Evolutionary conservation across 768 basidiomycete species (phyloP).

Genomic region (Suillus spraguei): DNA sequence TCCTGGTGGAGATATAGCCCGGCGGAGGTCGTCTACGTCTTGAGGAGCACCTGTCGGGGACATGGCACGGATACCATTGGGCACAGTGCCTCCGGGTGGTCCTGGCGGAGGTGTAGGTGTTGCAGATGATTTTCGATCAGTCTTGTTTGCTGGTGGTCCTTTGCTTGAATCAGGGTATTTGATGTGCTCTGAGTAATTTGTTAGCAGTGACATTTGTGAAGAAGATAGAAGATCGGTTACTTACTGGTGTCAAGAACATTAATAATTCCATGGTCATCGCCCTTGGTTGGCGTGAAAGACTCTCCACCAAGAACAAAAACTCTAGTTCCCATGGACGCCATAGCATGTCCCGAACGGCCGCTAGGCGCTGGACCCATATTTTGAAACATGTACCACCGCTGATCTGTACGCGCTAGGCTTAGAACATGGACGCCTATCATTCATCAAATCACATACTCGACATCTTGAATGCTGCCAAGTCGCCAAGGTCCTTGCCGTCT

Average conservation of each 20-base stretch:
- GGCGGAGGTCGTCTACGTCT: slow-evolving; percentile 61
- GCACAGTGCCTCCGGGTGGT: slow-evolving; percentile 30
- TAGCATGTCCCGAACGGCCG: slow-evolving; percentile 95
- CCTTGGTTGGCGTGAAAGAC: slow-evolving; percentile 69
- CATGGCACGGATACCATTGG: slow-evolving; percentile 55
- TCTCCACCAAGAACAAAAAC: slow-evolving; percentile 97
- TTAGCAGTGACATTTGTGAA: slow-evolving; percentile 10
- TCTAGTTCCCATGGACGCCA: slow-evolving; percentile 88
- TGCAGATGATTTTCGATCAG: slow-evolving; percentile 51
- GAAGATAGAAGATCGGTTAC: slow-evolving; percentile 34
- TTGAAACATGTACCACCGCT: slow-evolving; percentile 99
- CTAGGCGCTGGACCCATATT: slow-evolving; percentile 98
- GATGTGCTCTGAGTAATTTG: slow-evolving; percentile 68
- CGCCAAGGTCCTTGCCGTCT: slow-evolving; percentile 93
- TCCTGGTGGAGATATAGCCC: slow-evolving; percentile 66
- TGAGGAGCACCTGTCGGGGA: slow-evolving; percentile 56
- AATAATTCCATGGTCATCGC: slow-evolving; percentile 81
- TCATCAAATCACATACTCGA: slow-evolving; percentile 66
- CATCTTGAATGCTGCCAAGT: slow-evolving; percentile 96
- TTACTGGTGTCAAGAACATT: slow-evolving; percentile 94
- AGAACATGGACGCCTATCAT: slow-evolving; percentile 14
- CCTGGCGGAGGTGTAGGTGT: slow-evolving; percentile 35
- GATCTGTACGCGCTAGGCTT: slow-evolving; percentile 54
- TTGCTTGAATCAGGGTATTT: slow-evolving; percentile 81
- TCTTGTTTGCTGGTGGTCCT: slow-evolving; percentile 31